Base-by-base conservation (phyloP, 768 basidiomycete species). In the Panaeolus cyanescens region DNA sequence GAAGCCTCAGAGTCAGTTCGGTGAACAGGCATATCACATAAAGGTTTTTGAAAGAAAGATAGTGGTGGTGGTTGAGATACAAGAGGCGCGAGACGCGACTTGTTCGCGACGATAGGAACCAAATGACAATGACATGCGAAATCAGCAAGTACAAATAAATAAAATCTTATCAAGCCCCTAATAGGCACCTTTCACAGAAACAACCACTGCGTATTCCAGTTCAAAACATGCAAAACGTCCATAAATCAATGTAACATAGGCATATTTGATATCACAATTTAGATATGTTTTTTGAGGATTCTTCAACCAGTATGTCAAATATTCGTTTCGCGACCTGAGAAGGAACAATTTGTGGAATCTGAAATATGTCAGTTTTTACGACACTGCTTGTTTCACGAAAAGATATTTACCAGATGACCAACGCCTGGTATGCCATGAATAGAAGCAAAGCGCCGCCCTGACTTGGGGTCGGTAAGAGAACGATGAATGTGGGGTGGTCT, bases 401-500 rank as follows among this genome's bases (percentile, higher is more conserved):
- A 50, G 15, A 17, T 17, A 57, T 62, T 45, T 54, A 75, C 75
- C 69, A 77, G 62, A 66, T 78, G 77, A 15, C 77, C 77, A 9
- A 71, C 71, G 10, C 64, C 62, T 55, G 67, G 36, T 39, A 78
- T 66, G 9, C 31, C 63, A 10, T 64, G 67, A 33, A 74, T 62
- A 9, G 76, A 75, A 10, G 79, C 79, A 54, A 71, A 80, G 22
- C 39, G 68, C n/a, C 74, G 67, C 10, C 71, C 74, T 7, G 78
- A 74, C 4, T 57, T 68, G 0, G 75, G 73, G 64, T 78, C 71
- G 8, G 73, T 60, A 22, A 81, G 67, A 0, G 73, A 74, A 8
- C 73, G 64, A 56, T 79, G 79, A 9, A 80, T 73, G 22, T 72
- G 59, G 31, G 60, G 40, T 17, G 80, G 77, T 54, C 80, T 81